Base-by-base conservation (phyloP, 805 yeast species). In the Kodamaea jinghongensis region DNA sequence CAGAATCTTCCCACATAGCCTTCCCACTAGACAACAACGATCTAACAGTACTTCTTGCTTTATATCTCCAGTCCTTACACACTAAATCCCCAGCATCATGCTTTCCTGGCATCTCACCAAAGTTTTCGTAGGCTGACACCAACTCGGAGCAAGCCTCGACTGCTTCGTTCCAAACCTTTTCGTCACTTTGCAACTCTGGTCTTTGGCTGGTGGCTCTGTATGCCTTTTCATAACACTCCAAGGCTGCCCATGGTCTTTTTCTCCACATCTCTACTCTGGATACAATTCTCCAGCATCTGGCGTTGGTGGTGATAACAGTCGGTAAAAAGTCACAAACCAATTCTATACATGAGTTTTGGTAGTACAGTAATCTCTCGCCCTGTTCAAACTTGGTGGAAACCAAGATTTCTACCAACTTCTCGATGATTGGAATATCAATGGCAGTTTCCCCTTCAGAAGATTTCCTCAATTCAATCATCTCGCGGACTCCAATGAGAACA, bases 31-130 rank as follows among this genome's bases (percentile, higher is more conserved):
- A 80, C 77, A 86, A 73, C 48, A 89, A 67, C 1, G 86, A 75
- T 53, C 95, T 74, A 14, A 89, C 73, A 1, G 86, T 69, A 11
- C 85, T 73, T 46, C 81, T 74, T 2, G 95, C 81, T 58, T 88
- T 88, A 63, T 83, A 86, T 55, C 79, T 84, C 97, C 97, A 90
- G 56, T 89, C 96, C 54, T 82, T 79, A 59, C 96, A 89, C 7
- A 90, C 95, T n/a, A 83, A 49, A 56, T 85, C 87, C 14, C 83
- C 95, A 2, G 87, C 89, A 16, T 83, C 84, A 53, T 81, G 75
- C 51, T 78, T 82, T 6, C 95, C 95, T 8, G 86, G 84, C 49
- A 78, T 60, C 42, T 84, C 93, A n/a, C 98, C 98, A 23, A 86
- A 71, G 3, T 86, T 81, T 54, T 83, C 89, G 58, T 89, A 91